Conservation (phyloP, 371 early-diverging fungal species). For the Catenaria anguillulae region DNA sequence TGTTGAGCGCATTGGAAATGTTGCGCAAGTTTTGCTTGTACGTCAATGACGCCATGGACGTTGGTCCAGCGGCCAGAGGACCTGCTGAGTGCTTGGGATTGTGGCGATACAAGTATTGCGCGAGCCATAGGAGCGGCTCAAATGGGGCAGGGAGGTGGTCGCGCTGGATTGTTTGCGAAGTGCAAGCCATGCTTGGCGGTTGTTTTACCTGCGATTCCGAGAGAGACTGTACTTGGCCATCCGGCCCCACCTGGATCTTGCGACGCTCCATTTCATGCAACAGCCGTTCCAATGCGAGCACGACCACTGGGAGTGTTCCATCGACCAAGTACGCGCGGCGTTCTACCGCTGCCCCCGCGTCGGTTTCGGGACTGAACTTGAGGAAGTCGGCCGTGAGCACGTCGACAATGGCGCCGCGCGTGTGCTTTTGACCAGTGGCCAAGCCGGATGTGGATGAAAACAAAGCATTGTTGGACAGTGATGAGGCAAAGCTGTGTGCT, state of each 20-base stretch:
- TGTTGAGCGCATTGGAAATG: neutral
- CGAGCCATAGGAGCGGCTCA: conserved; percentile 3
- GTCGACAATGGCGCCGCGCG: conserved; percentile 9
- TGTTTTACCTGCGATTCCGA: neutral
- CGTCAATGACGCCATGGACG: neutral
- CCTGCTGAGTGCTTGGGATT: neutral
- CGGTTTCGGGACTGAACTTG: conserved; percentile 14
- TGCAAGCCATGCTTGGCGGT: no score
- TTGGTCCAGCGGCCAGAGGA: no score
- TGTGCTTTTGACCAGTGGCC: no score
- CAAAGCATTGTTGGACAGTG: no score
- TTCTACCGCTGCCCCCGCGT: conserved; percentile 17
- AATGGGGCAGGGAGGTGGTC: neutral
- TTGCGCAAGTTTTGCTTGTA: neutral
- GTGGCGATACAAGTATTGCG: conserved; percentile 3
- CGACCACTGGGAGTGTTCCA: conserved; percentile 25
- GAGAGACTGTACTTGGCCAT: no score
- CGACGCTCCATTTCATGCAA: conserved; percentile 20
- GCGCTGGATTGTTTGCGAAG: no score
- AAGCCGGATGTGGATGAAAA: no score
- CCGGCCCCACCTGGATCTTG: no score
- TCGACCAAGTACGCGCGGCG: conserved; percentile 28
- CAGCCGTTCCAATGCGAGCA: conserved; percentile 26
- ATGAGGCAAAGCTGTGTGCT: no score
- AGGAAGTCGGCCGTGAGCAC: conserved; percentile 23